Evolutionary conservation across 2,329 filamentous ascomycete genomes (phyloP).

Genomic region (Neospermospora avenae): DNA sequence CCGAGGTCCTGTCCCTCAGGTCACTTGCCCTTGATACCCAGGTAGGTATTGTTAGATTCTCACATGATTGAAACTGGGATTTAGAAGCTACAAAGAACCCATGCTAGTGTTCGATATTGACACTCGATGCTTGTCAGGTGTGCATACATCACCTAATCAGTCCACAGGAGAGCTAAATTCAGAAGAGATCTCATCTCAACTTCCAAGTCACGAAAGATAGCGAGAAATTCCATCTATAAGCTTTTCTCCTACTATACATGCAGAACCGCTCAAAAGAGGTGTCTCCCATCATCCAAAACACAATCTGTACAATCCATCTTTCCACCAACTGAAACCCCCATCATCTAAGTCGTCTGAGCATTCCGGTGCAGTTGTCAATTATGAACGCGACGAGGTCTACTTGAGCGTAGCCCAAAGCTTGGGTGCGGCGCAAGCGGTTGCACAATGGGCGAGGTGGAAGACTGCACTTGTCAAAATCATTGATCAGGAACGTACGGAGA

Average conservation of each 20-base stretch:
- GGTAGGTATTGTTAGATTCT: no score
- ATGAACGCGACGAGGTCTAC: slow-evolving; percentile 50
- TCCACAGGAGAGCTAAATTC: no score
- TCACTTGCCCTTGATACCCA: no score
- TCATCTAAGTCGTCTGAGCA: slow-evolving; percentile 23
- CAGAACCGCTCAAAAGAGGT: slow-evolving; percentile 26
- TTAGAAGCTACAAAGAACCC: not conserved
- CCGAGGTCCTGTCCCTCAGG: slow-evolving; percentile 3
- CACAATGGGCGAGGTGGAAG: slow-evolving; percentile 98
- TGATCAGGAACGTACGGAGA: not conserved
- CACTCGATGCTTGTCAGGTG: not conserved
- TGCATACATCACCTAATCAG: not conserved
- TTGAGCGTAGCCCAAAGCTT: slow-evolving; percentile 93
- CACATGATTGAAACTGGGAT: not conserved
- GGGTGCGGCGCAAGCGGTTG: slow-evolving; percentile 85
- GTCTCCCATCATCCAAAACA: slow-evolving; percentile 31
- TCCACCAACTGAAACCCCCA: slow-evolving; percentile 7
- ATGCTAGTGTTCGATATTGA: not conserved
- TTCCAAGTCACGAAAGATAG: not conserved
- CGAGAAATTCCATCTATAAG: slow-evolving; percentile 19
- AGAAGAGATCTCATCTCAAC: no score
- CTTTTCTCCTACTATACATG: slow-evolving; percentile 34
- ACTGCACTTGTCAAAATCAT: slow-evolving; percentile 51
- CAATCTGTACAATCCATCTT: slow-evolving; percentile 29
- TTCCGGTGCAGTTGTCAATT: slow-evolving; percentile 14